Percentiles rank a stretch among this genome's conserved stretches.
phyloP scores from a whole-genome alignment of 2,329 filamentous ascomycete species.

The Macrophomina phaseolina region DNA sequence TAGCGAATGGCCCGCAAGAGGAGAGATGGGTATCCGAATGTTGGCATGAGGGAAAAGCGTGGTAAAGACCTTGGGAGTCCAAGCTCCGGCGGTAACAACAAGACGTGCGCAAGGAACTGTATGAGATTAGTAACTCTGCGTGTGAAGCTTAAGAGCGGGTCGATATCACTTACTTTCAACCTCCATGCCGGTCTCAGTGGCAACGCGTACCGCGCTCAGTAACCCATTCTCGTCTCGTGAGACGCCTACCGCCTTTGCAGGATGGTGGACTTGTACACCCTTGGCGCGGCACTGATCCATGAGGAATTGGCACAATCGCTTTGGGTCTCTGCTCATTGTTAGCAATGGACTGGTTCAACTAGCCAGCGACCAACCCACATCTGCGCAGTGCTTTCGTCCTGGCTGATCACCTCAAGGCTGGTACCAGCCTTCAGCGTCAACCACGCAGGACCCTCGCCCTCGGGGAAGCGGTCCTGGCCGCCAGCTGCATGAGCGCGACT shows the following conservation, averaged over 20 bases:
- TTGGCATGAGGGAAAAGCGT: conserved; percentile 66
- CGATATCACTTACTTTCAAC: conserved; percentile 43
- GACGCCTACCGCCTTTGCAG: conserved; percentile 62
- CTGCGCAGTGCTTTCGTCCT: conserved; percentile 66
- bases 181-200: conserved; percentile 52
- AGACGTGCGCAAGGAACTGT: conserved; percentile 67
- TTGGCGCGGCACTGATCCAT: conserved; percentile 61
- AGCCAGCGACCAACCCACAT: conserved; percentile 55
- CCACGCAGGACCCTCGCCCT: conserved; percentile 60
- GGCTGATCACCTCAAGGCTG: conserved; percentile 65
- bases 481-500: conserved; percentile 64
- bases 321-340: conserved; percentile 62
- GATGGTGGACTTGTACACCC: conserved; percentile 71
- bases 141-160: neutral
- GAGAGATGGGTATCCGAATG: conserved; percentile 61
- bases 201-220: conserved; percentile 61
- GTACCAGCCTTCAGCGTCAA: conserved; percentile 62
- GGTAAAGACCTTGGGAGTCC: conserved; percentile 71
- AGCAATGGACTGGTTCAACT: neutral
- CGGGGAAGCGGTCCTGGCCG: conserved; percentile 37
- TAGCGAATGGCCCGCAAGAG: conserved; percentile 74
- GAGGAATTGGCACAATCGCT: conserved; percentile 69
- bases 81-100: conserved; percentile 72
- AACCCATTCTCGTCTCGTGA: conserved; percentile 56
- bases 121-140: conserved; percentile 28